Evolutionary conservation across 2,329 filamentous ascomycete species (phyloP).

Genomic region (Fusarium praegraminearum): DNA sequence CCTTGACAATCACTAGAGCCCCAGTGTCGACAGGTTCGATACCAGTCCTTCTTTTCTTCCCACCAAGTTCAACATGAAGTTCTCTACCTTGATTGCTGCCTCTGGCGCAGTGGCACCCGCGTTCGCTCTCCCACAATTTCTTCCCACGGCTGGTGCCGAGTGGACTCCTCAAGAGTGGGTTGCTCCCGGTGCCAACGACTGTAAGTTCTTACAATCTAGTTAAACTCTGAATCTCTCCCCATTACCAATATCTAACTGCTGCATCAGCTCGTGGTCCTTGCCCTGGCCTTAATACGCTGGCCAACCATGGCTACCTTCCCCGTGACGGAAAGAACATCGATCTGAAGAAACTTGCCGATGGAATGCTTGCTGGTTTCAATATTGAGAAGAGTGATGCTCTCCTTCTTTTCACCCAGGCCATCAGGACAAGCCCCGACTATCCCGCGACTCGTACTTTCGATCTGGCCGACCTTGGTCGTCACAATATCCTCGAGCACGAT

Average conservation of each 20-base stretch:
- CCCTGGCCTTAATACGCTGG: slow-evolving; percentile 9
- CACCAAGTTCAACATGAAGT: neutral
- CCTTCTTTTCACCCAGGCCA: slow-evolving; percentile 12
- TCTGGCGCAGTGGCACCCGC: rapidly evolving
- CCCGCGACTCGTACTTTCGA: neutral
- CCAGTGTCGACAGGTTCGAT: neutral
- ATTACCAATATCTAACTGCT: neutral
- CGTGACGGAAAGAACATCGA: slow-evolving; percentile 9
- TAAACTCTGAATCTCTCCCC: rapidly evolving
- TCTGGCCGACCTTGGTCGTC: neutral
- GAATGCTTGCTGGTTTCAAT: slow-evolving; percentile 10
- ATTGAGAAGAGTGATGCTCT: slow-evolving; percentile 8
- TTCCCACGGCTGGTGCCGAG: neutral
- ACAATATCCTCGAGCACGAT: slow-evolving; percentile 13
- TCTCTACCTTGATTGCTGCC: neutral
- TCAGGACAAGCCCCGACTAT: slow-evolving; percentile 12
- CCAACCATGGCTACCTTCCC: slow-evolving; percentile 19
- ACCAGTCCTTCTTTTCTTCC: neutral
- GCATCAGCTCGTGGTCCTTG: slow-evolving; percentile 7
- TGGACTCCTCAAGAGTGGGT: slow-evolving; percentile 17
- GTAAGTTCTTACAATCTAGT: neutral
- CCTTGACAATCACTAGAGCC: neutral
- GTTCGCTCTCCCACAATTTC: neutral
- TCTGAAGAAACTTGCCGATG: slow-evolving; percentile 2
- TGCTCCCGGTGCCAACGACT: neutral